phyloP scores from a whole-genome alignment of 306 rosid genomes.

The Ceratonia siliqua region DNA sequence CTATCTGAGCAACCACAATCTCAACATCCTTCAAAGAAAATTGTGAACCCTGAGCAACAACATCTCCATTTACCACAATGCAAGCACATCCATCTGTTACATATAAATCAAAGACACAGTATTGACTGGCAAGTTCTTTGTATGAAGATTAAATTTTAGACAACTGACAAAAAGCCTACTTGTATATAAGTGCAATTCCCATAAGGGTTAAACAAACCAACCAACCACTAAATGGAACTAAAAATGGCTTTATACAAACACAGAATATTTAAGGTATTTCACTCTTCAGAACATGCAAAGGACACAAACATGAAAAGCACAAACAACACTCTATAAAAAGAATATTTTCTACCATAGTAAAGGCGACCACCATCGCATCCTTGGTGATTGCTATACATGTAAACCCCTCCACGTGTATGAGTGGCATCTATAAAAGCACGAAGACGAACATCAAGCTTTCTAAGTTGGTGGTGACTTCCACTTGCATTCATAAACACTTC shows the following conservation, averaged over 20 bases:
- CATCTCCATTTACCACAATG: slow-evolving; percentile 85
- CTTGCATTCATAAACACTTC: slow-evolving; percentile 98
- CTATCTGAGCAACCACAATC: slow-evolving; percentile 83
- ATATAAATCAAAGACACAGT: slow-evolving; percentile 16
- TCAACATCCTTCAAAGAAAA: slow-evolving; percentile 93
- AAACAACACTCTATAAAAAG: neutral
- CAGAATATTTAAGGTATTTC: slow-evolving; percentile 9
- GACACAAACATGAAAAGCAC: slow-evolving; percentile 8
- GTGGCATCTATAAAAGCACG: slow-evolving; percentile 89
- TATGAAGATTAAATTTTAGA: slow-evolving; percentile 6
- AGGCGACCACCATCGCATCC: slow-evolving; percentile 98
- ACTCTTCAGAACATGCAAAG: neutral
- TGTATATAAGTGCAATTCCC: neutral
- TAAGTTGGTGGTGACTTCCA: slow-evolving; percentile 97
- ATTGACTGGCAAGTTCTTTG: neutral
- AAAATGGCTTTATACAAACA: slow-evolving; percentile 23
- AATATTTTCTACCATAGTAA: slow-evolving; percentile 66
- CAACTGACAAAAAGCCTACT: slow-evolving; percentile 4
- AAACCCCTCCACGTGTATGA: slow-evolving; percentile 89
- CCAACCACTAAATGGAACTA: slow-evolving; percentile 22
- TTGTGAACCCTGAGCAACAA: slow-evolving; percentile 93
- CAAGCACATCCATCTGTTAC: slow-evolving; percentile 86
- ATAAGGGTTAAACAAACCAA: slow-evolving; percentile 5
- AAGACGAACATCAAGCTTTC: slow-evolving; percentile 94
- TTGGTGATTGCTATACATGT: slow-evolving; percentile 93